A percentile compares a stretch with the other conserved stretches of the same genome.
phyloP scores from a whole-genome alignment of 73 alveolate genomes.

The Symbiodinium pilosum region DNA sequence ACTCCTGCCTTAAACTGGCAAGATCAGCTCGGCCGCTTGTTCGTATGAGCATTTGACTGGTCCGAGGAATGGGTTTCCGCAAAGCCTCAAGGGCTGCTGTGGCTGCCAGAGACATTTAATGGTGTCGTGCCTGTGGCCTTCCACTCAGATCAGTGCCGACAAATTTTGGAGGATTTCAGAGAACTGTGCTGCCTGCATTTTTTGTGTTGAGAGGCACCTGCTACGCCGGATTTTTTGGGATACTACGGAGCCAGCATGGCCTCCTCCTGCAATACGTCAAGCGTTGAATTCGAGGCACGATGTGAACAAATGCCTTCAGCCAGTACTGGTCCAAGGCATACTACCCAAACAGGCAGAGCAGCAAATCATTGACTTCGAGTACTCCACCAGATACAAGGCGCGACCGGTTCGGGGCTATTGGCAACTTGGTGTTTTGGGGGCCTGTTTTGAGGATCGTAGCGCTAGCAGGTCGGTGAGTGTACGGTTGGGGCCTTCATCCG shows the following conservation, averaged over 20 bases:
- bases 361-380: background rate
- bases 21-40: no score
- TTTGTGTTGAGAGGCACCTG: conserved; percentile 16
- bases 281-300: background rate
- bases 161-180: no score
- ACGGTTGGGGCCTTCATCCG: no score
- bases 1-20: background rate
- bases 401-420: background rate
- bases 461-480: no score
- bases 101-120: conserved; percentile 42
- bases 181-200: background rate
- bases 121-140: conserved; percentile 50
- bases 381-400: background rate
- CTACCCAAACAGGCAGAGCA: background rate
- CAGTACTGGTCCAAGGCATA: background rate
- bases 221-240: conserved; percentile 57
- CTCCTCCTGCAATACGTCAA: background rate
- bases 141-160: conserved; percentile 26
- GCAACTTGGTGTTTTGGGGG: background rate
- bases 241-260: conserved; percentile 72
- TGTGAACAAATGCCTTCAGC: background rate
- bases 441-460: no score
- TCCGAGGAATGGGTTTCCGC: conserved; percentile 49
- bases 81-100: conserved; percentile 46
- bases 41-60: no score